Conservation (phyloP, 2,329 filamentous ascomycete genomes). For the Aspergillus arachidicola region DNA sequence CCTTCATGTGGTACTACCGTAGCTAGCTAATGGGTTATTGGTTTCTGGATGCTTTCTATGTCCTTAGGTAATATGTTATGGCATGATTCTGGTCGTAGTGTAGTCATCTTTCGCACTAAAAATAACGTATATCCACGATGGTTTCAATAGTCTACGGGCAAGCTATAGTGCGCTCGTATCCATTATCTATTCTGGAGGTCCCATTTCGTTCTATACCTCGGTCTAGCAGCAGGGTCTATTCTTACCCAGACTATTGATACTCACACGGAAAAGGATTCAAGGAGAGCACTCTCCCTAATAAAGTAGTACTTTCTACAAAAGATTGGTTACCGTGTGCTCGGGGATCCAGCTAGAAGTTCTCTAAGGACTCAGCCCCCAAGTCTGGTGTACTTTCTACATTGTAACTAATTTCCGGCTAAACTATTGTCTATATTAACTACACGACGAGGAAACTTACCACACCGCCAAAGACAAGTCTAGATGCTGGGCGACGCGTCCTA, state of each 20-base stretch:
- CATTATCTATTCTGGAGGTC: not conserved
- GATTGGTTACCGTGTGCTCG: not conserved
- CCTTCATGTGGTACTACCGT: not conserved
- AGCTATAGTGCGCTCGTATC: not conserved
- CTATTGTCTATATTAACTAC: not conserved
- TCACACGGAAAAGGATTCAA: too few relatives aligned
- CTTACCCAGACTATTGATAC: not conserved
- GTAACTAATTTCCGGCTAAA: not conserved
- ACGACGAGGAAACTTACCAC: not conserved
- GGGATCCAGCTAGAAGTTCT: not conserved
- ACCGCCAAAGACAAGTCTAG: not conserved
- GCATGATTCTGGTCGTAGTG: not conserved
- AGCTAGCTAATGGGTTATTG: not conserved
- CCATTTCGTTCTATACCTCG: not conserved
- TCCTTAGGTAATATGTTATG: not conserved
- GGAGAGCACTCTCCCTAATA: not conserved
- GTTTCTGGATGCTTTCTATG: not conserved
- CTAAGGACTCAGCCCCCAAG: not conserved
- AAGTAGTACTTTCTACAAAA: not conserved
- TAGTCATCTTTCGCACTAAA: not conserved
- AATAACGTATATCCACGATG: not conserved
- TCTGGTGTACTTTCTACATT: not conserved
- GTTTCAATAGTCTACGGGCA: not conserved
- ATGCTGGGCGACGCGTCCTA: not conserved
- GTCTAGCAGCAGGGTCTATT: not conserved